Percentiles rank a stretch among this genome's conserved stretches.
phyloP scores from a whole-genome alignment of 345 rosid species.

The Triadica sebifera region DNA sequence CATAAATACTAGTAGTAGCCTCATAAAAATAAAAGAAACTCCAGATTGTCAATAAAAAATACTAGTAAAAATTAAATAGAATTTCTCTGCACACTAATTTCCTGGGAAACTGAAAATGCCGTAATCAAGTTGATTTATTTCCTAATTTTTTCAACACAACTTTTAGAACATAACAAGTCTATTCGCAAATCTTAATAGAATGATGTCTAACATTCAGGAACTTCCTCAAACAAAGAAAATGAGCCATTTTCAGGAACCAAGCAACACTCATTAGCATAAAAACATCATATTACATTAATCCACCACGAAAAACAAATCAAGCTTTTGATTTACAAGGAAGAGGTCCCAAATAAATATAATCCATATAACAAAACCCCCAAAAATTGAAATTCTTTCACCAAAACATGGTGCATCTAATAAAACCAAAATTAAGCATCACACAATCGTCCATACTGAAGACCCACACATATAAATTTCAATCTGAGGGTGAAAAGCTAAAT shows the following conservation, averaged over 20 bases:
- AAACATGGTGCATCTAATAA: not conserved
- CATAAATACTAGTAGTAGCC: not conserved
- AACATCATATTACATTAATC: not conserved
- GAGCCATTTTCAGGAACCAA: not conserved
- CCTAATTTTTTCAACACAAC: not conserved
- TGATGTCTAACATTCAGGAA: not conserved
- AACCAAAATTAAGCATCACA: not conserved
- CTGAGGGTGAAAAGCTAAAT: not conserved
- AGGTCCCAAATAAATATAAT: not conserved
- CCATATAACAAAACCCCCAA: not conserved
- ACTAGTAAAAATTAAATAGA: no score
- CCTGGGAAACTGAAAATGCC: not conserved
- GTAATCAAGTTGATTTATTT: not conserved
- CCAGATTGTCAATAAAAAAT: no score
- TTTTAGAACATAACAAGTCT: not conserved
- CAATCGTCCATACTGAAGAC: not conserved
- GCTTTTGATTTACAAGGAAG: not conserved
- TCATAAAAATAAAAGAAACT: not conserved
- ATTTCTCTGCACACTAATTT: not conserved
- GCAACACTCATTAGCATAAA: not conserved
- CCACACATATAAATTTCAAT: not conserved
- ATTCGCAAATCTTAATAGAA: not conserved
- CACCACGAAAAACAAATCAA: not conserved
- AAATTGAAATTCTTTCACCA: no score
- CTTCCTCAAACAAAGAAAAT: not conserved